Evolutionary conservation across 148 eudicot genomes (phyloP).

Genomic region (Nepenthes mirabilis): DNA sequence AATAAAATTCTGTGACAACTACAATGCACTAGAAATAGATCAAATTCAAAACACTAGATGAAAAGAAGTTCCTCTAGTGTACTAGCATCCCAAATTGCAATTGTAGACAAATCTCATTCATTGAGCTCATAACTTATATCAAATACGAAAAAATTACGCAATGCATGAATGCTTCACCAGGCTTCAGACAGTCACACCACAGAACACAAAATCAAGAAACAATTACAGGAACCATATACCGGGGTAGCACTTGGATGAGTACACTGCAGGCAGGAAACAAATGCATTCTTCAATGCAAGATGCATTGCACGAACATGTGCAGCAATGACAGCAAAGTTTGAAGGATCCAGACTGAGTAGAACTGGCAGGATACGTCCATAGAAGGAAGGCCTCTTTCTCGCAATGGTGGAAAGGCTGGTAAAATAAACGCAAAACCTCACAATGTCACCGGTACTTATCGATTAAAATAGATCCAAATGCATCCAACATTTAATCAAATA

Average conservation of each 20-base stretch:
- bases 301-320: slow-evolving; percentile 60
- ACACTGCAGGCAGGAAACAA: slow-evolving; percentile 72
- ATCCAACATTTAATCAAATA: too few relatives aligned
- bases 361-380: slow-evolving; percentile 96
- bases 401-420: slow-evolving; percentile 72
- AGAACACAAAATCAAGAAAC: background rate
- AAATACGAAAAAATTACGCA: too few relatives aligned
- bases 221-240: slow-evolving; percentile 28
- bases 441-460: too few relatives aligned
- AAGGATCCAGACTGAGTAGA: slow-evolving; percentile 73
- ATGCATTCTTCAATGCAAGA: slow-evolving; percentile 80
- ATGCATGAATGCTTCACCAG: too few relatives aligned
- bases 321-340: slow-evolving; percentile 49
- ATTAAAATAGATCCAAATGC: too few relatives aligned
- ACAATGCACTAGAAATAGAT: too few relatives aligned
- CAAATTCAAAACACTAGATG: too few relatives aligned
- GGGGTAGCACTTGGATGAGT: slow-evolving; percentile 88
- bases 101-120: too few relatives aligned
- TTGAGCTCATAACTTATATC: too few relatives aligned
- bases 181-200: background rate
- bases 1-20: too few relatives aligned
- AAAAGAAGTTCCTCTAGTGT: too few relatives aligned
- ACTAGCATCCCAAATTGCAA: too few relatives aligned
- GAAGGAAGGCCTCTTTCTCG: slow-evolving; percentile 81
- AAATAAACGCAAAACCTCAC: slow-evolving; percentile 1